A percentile compares a stretch with the other conserved stretches of the same genome.
phyloP scores from a whole-genome alignment of 805 yeast genomes.

The Metschnikowia dekortorum region DNA sequence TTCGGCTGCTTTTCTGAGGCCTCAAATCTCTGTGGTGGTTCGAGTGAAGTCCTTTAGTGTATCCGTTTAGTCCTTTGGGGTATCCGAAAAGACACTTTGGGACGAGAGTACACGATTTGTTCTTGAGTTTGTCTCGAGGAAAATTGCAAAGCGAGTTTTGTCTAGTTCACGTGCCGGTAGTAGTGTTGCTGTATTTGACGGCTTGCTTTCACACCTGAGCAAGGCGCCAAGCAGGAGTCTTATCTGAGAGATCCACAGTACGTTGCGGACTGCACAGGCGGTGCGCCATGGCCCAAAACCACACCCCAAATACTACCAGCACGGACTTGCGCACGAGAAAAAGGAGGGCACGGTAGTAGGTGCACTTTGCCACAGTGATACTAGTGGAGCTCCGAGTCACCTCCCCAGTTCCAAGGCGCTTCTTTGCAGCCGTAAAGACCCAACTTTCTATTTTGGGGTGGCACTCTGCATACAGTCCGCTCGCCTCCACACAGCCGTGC shows the following conservation, averaged over 20 bases:
- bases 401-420: neutral
- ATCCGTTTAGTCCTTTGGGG: neutral
- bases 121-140: too few species aligned
- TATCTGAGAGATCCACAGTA: conserved; percentile 2
- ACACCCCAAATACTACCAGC: neutral
- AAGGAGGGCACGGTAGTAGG: neutral
- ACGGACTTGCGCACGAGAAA: neutral
- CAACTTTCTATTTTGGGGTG: too few species aligned
- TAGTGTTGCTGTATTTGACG: neutral
- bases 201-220: neutral
- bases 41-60: neutral
- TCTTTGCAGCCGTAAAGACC: neutral
- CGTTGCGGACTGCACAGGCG: neutral
- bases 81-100: neutral
- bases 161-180: neutral
- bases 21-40: neutral
- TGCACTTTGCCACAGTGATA: too few species aligned
- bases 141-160: neutral
- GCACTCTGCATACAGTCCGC: neutral
- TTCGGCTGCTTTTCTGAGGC: neutral
- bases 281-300: neutral
- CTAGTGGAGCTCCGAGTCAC: neutral
- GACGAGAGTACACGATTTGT: too few species aligned
- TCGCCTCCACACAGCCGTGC: neutral
- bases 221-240: neutral